A percentile compares a stretch with the other conserved stretches of the same genome.
These are phyloP conservation scores for Carex pumila DNA, from an alignment of 176 grass and related monocot species.

Conservation along the genomic window DNA sequence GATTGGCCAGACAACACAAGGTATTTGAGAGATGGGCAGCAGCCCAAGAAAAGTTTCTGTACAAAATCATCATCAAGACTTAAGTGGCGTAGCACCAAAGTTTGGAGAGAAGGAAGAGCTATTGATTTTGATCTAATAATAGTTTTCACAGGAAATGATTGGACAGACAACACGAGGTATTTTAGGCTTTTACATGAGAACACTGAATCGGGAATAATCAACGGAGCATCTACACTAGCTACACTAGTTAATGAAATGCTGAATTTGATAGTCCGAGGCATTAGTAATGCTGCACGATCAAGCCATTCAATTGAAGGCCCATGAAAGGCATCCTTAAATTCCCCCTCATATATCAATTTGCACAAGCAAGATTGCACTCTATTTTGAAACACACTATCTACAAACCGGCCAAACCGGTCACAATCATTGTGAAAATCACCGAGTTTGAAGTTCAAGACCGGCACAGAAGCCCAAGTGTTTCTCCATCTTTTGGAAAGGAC, in stretches of 20 bases:
- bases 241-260: too few relatives aligned
- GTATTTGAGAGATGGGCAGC: background rate
- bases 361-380: background rate
- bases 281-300: background rate
- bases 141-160: too few relatives aligned
- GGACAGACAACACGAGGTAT: background rate
- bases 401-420: background rate
- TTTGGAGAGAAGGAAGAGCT: background rate
- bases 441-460: background rate
- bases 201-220: background rate
- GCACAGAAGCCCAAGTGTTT: background rate
- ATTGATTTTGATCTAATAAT: background rate
- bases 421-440: background rate
- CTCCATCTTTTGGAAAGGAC: background rate
- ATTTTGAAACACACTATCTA: background rate
- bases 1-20: too few relatives aligned
- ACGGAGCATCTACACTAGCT: rapidly evolving
- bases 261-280: background rate
- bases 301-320: background rate
- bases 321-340: background rate
- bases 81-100: background rate
- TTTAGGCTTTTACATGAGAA: background rate
- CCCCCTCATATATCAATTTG: background rate
- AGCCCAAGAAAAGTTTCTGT: background rate
- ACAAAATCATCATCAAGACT: background rate